phyloP scores from a whole-genome alignment of 2,329 filamentous ascomycete genomes.

The Claviceps sp. region DNA sequence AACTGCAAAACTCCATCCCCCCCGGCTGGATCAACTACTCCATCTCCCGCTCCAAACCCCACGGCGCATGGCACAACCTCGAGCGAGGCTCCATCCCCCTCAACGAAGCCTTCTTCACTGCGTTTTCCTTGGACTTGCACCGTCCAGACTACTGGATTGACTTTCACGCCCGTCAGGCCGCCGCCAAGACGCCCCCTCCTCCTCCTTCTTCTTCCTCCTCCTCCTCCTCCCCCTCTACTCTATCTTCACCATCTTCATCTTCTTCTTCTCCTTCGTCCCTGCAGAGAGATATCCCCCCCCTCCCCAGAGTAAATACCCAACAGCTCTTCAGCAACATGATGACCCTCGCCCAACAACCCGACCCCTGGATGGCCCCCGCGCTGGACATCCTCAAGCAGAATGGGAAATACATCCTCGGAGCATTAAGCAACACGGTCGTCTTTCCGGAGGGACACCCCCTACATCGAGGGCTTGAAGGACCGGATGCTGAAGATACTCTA shows the following conservation, averaged over 20 bases:
- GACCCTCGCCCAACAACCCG: slow-evolving; percentile 51
- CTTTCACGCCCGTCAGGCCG: slow-evolving; percentile 39
- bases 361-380: slow-evolving; percentile 83
- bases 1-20: slow-evolving; percentile 57
- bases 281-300: slow-evolving; percentile 24
- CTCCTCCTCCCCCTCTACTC: no score
- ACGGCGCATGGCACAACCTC: slow-evolving; percentile 77
- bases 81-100: slow-evolving; percentile 73
- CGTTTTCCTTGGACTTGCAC: slow-evolving; percentile 64
- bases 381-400: slow-evolving; percentile 53
- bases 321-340: slow-evolving; percentile 90
- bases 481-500: slow-evolving; percentile 43
- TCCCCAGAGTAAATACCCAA: slow-evolving; percentile 64
- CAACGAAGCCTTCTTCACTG: slow-evolving; percentile 59
- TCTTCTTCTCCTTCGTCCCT: no score
- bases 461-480: slow-evolving; percentile 25
- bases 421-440: slow-evolving; percentile 79
- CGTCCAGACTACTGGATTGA: slow-evolving; percentile 52
- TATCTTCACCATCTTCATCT: no score
- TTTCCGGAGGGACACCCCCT: slow-evolving; percentile 66
- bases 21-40: slow-evolving; percentile 84
- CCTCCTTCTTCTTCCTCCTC: no score
- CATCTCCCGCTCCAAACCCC: slow-evolving; percentile 64
- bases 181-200: neutral
- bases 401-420: slow-evolving; percentile 59